phyloP scores from a whole-genome alignment of 345 rosid species.

The Eucalyptus polybractea region DNA sequence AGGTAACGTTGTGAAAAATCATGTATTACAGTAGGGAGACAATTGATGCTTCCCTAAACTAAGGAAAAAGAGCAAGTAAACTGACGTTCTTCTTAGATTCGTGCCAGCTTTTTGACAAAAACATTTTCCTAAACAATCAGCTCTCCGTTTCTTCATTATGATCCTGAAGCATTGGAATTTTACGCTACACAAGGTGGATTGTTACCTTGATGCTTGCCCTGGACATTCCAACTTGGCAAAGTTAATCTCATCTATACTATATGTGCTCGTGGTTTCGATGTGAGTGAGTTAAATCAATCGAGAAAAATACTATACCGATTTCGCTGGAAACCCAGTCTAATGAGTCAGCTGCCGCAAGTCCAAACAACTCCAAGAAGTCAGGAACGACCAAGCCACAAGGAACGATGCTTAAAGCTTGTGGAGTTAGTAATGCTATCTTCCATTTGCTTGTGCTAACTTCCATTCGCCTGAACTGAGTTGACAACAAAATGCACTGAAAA shows the following conservation, averaged over 20 bases:
- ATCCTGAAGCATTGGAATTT: background rate
- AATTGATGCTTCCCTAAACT: background rate
- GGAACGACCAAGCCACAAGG: no score
- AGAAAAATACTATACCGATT: no score
- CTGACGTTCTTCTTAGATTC: background rate
- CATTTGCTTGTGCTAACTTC: no score
- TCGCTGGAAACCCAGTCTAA: background rate
- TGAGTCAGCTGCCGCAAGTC: background rate
- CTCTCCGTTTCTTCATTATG: background rate
- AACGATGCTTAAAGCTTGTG: no score
- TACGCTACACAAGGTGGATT: background rate
- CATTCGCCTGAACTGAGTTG: no score
- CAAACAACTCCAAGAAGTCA: no score
- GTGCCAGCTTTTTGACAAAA: background rate
- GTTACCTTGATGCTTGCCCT: no score
- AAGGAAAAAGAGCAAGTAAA: background rate
- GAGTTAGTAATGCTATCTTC: no score
- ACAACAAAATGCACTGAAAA: no score
- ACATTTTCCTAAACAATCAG: background rate
- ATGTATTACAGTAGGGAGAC: background rate
- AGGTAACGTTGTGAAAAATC: background rate
- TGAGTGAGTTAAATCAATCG: background rate
- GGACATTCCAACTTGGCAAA: no score
- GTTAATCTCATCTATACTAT: background rate
- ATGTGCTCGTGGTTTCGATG: background rate